These are phyloP conservation scores for Phaeosphaeria sp. DNA, from an alignment of 2,329 filamentous ascomycete species.

Conservation along the genomic window DNA sequence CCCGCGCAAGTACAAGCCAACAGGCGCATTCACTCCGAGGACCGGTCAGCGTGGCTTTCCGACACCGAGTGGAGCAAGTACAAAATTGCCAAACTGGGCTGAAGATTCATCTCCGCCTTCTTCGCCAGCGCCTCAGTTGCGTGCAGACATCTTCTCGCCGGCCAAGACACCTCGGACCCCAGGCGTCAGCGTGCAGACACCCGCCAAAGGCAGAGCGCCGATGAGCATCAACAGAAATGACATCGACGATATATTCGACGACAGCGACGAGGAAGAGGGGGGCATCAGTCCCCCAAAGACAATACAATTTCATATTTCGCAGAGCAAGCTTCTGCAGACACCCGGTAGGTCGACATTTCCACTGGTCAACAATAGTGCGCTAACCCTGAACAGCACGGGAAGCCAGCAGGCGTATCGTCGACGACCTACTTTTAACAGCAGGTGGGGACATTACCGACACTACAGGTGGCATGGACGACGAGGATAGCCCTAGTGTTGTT, in stretches of 20 bases:
- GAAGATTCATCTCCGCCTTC: slow-evolving; percentile 57
- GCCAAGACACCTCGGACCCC: slow-evolving; percentile 71
- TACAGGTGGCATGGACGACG: slow-evolving; percentile 49
- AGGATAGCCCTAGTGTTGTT: slow-evolving; percentile 58
- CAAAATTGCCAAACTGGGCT: slow-evolving; percentile 35
- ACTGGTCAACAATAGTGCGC: neutral
- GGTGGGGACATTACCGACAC: slow-evolving; percentile 65
- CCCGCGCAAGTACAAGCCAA: slow-evolving; percentile 53
- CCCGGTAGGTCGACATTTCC: slow-evolving; percentile 63
- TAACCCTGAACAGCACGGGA: slow-evolving; percentile 66
- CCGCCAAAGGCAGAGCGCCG: slow-evolving; percentile 52
- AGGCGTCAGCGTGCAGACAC: slow-evolving; percentile 83
- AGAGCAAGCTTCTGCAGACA: slow-evolving; percentile 78
- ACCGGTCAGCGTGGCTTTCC: slow-evolving; percentile 37
- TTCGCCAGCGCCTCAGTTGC: slow-evolving; percentile 76
- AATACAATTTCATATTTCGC: slow-evolving; percentile 82
- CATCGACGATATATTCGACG: slow-evolving; percentile 65
- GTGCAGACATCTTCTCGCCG: slow-evolving; percentile 85
- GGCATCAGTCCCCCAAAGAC: slow-evolving; percentile 90
- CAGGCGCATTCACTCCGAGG: slow-evolving; percentile 46
- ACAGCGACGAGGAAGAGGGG: slow-evolving; percentile 66
- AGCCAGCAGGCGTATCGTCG: slow-evolving; percentile 80
- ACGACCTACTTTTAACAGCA: slow-evolving; percentile 78
- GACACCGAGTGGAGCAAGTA: slow-evolving; percentile 28
- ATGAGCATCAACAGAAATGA: slow-evolving; percentile 58